Evolutionary conservation across 179 eudicot species (phyloP).

Genomic region (Camellia oleifera): DNA sequence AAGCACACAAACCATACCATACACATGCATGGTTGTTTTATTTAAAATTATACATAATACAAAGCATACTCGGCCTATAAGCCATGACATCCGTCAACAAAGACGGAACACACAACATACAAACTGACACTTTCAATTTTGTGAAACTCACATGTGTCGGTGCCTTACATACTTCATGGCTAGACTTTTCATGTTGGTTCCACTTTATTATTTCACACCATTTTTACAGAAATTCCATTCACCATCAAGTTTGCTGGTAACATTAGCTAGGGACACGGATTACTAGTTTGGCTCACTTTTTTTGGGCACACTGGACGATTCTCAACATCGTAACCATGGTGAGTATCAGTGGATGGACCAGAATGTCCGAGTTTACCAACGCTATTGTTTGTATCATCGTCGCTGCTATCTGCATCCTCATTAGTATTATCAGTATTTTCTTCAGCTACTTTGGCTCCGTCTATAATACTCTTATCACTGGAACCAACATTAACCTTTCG

Average conservation of each 20-base stretch:
- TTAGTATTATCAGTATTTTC: no score
- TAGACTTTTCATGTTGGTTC: neutral
- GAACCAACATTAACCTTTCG: no score
- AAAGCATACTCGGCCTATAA: no score
- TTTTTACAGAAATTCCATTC: neutral
- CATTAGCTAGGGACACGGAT: neutral
- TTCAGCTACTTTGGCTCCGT: no score
- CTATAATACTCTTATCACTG: no score
- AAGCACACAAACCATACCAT: no score
- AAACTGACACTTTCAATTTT: no score
- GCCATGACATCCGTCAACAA: no score
- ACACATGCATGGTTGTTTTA: no score
- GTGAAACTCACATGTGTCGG: neutral
- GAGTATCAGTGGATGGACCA: neutral
- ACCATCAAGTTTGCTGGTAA: neutral
- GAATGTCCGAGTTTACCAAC: neutral
- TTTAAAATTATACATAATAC: no score
- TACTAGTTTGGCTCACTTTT: neutral
- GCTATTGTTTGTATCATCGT: neutral
- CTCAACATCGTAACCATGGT: neutral
- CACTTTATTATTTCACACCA: neutral
- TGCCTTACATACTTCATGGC: neutral
- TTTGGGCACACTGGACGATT: neutral
- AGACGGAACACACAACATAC: no score
- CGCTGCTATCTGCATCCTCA: neutral